Conservation (phyloP, 164 flowering plant species). For the Brasenia schreberi region DNA sequence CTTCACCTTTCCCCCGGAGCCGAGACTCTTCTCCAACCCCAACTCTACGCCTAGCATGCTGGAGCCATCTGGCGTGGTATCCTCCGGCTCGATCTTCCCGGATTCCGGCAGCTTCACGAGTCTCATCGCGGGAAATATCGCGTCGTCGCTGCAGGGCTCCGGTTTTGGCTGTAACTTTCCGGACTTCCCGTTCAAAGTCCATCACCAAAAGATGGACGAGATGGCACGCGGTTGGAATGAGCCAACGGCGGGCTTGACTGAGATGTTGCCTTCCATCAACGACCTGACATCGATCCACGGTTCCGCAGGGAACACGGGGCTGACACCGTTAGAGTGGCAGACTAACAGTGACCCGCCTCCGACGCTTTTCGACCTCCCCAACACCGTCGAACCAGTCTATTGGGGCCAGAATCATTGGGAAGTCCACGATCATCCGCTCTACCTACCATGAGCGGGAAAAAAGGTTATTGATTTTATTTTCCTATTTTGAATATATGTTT, state of each 20-base stretch:
- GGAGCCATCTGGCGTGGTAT: not conserved
- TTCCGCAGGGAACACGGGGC: not conserved
- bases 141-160: not conserved
- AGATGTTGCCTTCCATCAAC: not conserved
- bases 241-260: not conserved
- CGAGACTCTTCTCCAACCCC: not conserved
- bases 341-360: not conserved
- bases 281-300: not conserved
- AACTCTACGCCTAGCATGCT: not conserved
- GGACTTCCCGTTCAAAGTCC: not conserved
- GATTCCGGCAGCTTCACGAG: not conserved
- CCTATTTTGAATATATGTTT: not conserved
- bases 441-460: not conserved
- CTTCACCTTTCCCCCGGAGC: not conserved
- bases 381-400: not conserved
- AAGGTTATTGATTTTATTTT: not conserved
- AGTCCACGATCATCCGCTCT: not conserved
- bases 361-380: not conserved
- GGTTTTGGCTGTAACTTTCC: not conserved
- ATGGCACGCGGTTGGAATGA: not conserved
- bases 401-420: not conserved
- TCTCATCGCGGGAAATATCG: not conserved
- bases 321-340: conserved; percentile 1
- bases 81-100: not conserved
- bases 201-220: not conserved